phyloP scores from a whole-genome alignment of 1,284 basidiomycete genomes.

The Apiotrichum domesticum region DNA sequence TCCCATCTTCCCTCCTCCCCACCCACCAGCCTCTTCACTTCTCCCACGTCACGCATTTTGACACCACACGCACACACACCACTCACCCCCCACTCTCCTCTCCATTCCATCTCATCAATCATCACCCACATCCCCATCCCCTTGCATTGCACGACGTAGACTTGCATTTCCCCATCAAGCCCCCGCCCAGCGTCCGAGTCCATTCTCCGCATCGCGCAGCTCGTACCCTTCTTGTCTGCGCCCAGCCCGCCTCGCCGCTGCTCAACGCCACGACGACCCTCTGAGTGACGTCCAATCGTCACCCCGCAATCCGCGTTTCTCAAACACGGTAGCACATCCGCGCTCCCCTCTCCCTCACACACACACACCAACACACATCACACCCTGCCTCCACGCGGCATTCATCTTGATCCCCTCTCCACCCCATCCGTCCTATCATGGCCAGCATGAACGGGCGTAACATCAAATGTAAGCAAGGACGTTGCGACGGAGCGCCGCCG shows the following conservation, averaged over 20 bases:
- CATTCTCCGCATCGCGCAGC: not conserved
- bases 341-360: not conserved
- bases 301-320: not conserved
- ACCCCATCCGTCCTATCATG: slow-evolving; percentile 9
- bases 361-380: not conserved
- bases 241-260: too few species aligned
- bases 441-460: slow-evolving; percentile 7
- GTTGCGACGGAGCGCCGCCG: not conserved
- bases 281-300: not conserved
- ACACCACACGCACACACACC: not conserved
- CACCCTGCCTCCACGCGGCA: not conserved
- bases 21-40: not conserved
- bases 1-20: not conserved
- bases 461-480: slow-evolving; percentile 22
- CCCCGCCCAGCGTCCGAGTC: too few species aligned
- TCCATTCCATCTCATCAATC: too few species aligned
- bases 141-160: not conserved
- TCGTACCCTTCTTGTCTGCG: not conserved
- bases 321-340: too few species aligned
- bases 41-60: not conserved
- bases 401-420: not conserved
- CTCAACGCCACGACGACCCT: not conserved
- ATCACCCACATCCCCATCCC: not conserved
- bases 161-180: not conserved
- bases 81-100: too few species aligned